Base-by-base conservation (phyloP, 164 flowering plant genomes). In the Nelumbo lutea region DNA sequence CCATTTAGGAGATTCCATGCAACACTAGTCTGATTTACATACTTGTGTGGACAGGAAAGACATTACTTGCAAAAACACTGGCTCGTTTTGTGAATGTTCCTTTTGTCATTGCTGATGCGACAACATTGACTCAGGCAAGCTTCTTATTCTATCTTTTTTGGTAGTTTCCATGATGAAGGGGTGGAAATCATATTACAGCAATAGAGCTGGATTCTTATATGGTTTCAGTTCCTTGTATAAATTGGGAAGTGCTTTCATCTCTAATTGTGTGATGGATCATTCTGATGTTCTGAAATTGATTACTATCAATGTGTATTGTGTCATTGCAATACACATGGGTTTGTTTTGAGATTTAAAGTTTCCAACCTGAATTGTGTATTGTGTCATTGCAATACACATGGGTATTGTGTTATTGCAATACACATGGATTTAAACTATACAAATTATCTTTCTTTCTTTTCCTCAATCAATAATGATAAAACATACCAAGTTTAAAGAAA, bases 81-180 rank as follows among this genome's bases (percentile, higher is more conserved):
- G 98, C 98, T 71, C 93, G 96, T 39, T 83, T 90, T 83, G 98
- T 95, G 62, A 95, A 92, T 83, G 98, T 95, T 51, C 98, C 98
- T 0, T 92, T 95, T 83, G 98, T 90, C 68, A 88, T 95, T 83
- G 97, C 97, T 46, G 98, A 92, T 86, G 97, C 98, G 47, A 95
- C 98, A 70, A 86, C 93, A 44, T 77, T 95, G 70, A 95, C 98
- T 27, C 98, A 95, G 93, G 98, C 79, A 78, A 87, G 88, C 78
- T 43, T 51, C 6, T 41, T 56, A 51, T 8, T 50, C 46, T 6
- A 46, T 51, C 11, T 56, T 38, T 59, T 27, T 5, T 63, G 7
- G 27, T 42, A 10, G 51, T 10, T 45, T n/a, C 42, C 42, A n/a
- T 4, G 11, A 61, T 65, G 47, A 46, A 59, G 62, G 42, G 66